Evolutionary conservation across 768 basidiomycete species (phyloP), one percentile per base, ranked within the genome.

Genomic region (Filobasidium floriforme): DNA sequence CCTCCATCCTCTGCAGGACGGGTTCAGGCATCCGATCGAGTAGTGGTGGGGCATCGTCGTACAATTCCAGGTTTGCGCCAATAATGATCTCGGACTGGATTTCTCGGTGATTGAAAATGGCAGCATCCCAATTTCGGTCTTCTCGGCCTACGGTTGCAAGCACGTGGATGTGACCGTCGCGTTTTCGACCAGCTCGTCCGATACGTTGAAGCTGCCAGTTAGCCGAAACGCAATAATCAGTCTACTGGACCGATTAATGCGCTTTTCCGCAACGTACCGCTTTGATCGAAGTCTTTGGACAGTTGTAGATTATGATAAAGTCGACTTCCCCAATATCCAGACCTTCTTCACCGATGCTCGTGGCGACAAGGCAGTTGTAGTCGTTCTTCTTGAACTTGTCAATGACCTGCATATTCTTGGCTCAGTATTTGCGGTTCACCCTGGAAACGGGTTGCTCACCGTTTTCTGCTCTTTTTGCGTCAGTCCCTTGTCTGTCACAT

Each of bases 261-360:
- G 1, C 1, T 4, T 37, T 29, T 19, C 18, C 54, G 66, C 41
- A 26, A 69, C 86, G 61, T 77, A 94, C 94, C 89, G 96, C 92
- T 65, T 93, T 90, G 68, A 97, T 92, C 0, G 93, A 89, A 0
- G 90, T 90, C 81, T 94, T 96, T 73, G 93, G 90, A 28, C 92
- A 87, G 71, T 99, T 96, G 76, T 98, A 99, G 73, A 93, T 97
- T 59, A 97, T 81, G 64, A 97, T 94, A 74, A 92, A 82, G 76
- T 99, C 96, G 18, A 99, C 88, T 76, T 96, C 93, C 40, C 96
- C 96, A 63, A 99, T 99, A 77, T 99, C 96, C 19, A 99, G 82
- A 65, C 96, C 96, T 78, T 99, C 96, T 79, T 99, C 96, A 24
- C 96, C 96, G 63, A 99, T 91, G 3, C 89, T 94, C 5, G 96